Percentiles rank a stretch among this genome's conserved stretches.
Evolutionary conservation across 1,284 basidiomycete species (phyloP).

Genomic region (Stygiomarasmius scandens): DNA sequence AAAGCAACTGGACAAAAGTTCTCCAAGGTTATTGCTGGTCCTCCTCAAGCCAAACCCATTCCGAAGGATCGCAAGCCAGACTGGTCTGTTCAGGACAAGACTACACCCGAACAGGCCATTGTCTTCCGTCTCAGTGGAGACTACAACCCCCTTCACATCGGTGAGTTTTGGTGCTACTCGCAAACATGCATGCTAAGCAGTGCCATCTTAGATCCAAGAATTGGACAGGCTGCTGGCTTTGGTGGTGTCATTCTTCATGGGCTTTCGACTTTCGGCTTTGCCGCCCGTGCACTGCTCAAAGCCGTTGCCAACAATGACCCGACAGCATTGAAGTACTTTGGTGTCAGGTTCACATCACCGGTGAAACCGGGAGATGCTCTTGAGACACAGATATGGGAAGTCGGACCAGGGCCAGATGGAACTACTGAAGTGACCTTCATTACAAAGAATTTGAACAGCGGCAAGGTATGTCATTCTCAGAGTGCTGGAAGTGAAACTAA

Average conservation of each 20-base stretch:
- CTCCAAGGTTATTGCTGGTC: constrained; percentile 67
- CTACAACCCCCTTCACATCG: constrained; percentile 85
- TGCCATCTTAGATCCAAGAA: constrained; percentile 58
- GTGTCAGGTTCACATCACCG: constrained; percentile 77
- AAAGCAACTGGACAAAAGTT: constrained; percentile 73
- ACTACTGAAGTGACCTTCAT: constrained; percentile 73
- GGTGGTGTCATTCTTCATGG: constrained; percentile 84
- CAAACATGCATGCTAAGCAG: constrained; percentile 1
- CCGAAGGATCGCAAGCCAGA: constrained; percentile 68
- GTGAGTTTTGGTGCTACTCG: constrained; percentile 37
- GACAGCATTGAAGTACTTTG: constrained; percentile 63
- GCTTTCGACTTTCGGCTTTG: constrained; percentile 78
- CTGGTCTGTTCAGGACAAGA: constrained; percentile 69
- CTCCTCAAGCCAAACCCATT: constrained; percentile 67
- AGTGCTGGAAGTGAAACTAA: constrained; percentile 2
- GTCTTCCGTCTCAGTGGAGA: constrained; percentile 82
- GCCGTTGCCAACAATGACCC: constrained; percentile 63
- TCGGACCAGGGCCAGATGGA: constrained; percentile 66
- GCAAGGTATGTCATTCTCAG: constrained; percentile 53
- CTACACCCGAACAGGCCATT: constrained; percentile 74
- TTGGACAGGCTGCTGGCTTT: constrained; percentile 73
- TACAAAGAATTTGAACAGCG: constrained; percentile 67
- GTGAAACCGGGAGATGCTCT: constrained; percentile 80
- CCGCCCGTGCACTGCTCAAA: constrained; percentile 70
- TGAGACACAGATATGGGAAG: constrained; percentile 79